Evolutionary conservation across 2,329 filamentous ascomycete genomes (phyloP), one percentile per base, ranked within the genome.

Genomic region (Didymella arachidicola): DNA sequence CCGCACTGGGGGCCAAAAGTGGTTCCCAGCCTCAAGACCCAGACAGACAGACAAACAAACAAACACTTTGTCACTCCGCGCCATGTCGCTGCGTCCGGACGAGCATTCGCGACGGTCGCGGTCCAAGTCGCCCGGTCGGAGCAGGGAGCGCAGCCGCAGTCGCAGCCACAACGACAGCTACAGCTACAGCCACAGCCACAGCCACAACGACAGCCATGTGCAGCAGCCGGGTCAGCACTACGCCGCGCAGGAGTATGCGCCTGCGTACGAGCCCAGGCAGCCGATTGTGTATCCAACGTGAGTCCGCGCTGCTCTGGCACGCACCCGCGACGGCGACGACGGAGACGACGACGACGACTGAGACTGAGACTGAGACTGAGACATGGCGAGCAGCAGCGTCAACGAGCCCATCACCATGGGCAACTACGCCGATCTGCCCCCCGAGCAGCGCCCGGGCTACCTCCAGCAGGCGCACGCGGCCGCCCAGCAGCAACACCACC

Each of bases 351-450:
- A 22, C 22, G 22, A 22, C 2, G 22, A 22, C 22, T n/a, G n/a
- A n/a, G 22, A 22, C 22, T 3, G 3, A 39, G 57, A 32, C 60
- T 5, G 4, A 7, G 8, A 64, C 72, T 74, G 67, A 75, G 63
- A 68, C 49, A 75, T 74, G 72, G 70, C 69, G 44, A 47, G 67
- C 62, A 76, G 73, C 66, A 66, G 61, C 56, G 39, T 46, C 8
- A 42, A 59, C 56, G 45, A 59, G n/a, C 45, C 34, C 45, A 75
- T 79, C 32, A 79, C 78, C 47, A 80, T 80, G 78, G 79, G 79
- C 49, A 77, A 74, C 53, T 81, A 78, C 59, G 68, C 71, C 25
- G 79, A 81, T 60, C 72, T 80, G 10, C 79, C 79, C 27, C 79
- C 78, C 12, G 67, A 80, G 50, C 75, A 82, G 60, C 71, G 79